Evolutionary conservation across 495 filamentous ascomycete species (phyloP).

Genomic region (Penicillium crystallinum): DNA sequence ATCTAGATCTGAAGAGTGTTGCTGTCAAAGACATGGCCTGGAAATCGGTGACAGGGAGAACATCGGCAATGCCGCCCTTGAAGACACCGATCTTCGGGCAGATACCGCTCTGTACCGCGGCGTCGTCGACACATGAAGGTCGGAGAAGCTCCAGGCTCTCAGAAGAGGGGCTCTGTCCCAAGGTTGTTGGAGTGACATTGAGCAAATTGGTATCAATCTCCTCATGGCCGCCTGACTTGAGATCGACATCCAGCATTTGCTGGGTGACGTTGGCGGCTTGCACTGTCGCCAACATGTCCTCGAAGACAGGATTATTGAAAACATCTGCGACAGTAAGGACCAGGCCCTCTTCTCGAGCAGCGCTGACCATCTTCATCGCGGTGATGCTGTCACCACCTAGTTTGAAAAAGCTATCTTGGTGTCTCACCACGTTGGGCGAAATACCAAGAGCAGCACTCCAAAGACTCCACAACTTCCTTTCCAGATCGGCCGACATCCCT

Average conservation of each 20-base stretch:
- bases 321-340: slow-evolving; percentile 53
- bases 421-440: slow-evolving; percentile 32
- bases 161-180: slow-evolving; percentile 24
- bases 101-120: slow-evolving; percentile 41
- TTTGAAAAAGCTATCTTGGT: slow-evolving; percentile 46
- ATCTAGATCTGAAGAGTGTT: slow-evolving; percentile 47
- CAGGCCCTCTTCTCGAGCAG: slow-evolving; percentile 49
- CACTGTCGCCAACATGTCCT: slow-evolving; percentile 40
- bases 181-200: slow-evolving; percentile 11
- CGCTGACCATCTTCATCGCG: slow-evolving; percentile 64
- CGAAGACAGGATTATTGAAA: slow-evolving; percentile 43
- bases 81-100: slow-evolving; percentile 52
- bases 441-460: slow-evolving; percentile 45
- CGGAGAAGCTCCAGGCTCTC: slow-evolving; percentile 43
- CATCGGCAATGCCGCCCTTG: slow-evolving; percentile 51
- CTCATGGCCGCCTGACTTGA: slow-evolving; percentile 13
- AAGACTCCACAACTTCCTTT: slow-evolving; percentile 38
- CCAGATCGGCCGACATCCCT: slow-evolving; percentile 22
- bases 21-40: slow-evolving; percentile 60
- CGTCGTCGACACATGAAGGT: slow-evolving; percentile 34
- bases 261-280: slow-evolving; percentile 23
- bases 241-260: slow-evolving; percentile 21
- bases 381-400: slow-evolving; percentile 53
- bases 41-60: slow-evolving; percentile 57
- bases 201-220: slow-evolving; percentile 13